phyloP scores from a whole-genome alignment of 306 rosid genomes.

The Acmispon strigosus region DNA sequence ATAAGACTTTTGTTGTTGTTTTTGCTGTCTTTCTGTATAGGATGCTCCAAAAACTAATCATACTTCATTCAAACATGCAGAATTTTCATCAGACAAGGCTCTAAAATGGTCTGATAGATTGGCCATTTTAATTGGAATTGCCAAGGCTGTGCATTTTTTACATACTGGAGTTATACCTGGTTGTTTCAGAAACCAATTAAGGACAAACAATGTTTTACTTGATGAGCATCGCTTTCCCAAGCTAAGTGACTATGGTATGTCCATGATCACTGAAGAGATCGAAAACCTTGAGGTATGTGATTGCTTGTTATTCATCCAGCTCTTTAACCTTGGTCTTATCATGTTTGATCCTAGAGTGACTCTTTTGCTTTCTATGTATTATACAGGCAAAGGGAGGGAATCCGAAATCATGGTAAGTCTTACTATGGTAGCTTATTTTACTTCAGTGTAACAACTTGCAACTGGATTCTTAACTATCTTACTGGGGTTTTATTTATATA shows the following conservation, averaged over 20 bases:
- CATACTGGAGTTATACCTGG: slow-evolving; percentile 81
- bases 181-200: slow-evolving; percentile 58
- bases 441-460: background rate
- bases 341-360: slow-evolving; percentile 6
- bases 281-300: slow-evolving; percentile 53
- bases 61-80: slow-evolving; percentile 29
- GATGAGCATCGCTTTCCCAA: slow-evolving; percentile 73
- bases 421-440: background rate
- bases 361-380: slow-evolving; percentile 20
- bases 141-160: slow-evolving; percentile 81
- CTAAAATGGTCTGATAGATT: slow-evolving; percentile 85
- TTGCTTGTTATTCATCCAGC: background rate
- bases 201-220: slow-evolving; percentile 62
- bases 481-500: background rate
- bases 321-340: background rate
- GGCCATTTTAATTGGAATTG: slow-evolving; percentile 70
- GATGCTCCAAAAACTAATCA: slow-evolving; percentile 21
- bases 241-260: slow-evolving; percentile 85
- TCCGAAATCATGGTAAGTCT: slow-evolving; percentile 56
- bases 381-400: slow-evolving; percentile 53
- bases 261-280: slow-evolving; percentile 48
- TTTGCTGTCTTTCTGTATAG: background rate
- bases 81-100: slow-evolving; percentile 47
- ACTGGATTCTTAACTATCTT: background rate
- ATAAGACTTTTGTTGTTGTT: too few species aligned